A percentile compares a stretch with the other conserved stretches of the same genome.
Evolutionary conservation across 73 alveolate species (phyloP).

Genomic region (Paramecium primaurelia): DNA sequence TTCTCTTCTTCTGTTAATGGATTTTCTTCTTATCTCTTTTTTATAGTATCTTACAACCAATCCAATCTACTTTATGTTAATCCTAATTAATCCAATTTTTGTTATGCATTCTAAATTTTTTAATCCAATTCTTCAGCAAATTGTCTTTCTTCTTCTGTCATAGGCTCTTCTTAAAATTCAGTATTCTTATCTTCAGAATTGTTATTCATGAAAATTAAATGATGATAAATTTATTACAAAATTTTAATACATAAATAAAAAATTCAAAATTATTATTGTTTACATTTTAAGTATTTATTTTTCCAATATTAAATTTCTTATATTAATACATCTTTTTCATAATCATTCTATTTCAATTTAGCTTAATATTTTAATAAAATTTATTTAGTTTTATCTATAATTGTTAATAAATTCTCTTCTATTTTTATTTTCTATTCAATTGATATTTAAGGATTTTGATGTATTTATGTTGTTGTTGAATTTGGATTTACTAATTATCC

Average conservation of each 20-base stretch:
- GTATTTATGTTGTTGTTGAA: neutral
- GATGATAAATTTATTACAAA: neutral
- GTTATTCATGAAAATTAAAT: neutral
- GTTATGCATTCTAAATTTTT: neutral
- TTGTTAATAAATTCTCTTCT: neutral
- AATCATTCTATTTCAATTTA: neutral
- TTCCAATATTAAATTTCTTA: conserved; percentile 11
- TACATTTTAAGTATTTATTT: neutral
- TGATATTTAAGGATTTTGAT: neutral
- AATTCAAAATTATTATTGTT: neutral
- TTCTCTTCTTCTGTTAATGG: neutral
- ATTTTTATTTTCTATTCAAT: neutral
- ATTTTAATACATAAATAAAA: neutral
- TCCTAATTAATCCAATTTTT: neutral
- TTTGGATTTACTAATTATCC: conserved; percentile 18
- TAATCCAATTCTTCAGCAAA: conserved; percentile 2
- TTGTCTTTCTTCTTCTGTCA: conserved; percentile 11
- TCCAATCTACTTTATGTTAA: neutral
- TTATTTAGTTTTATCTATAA: neutral
- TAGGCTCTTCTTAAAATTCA: neutral
- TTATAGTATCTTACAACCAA: neutral
- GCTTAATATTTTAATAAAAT: neutral
- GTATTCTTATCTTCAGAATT: neutral
- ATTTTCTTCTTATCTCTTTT: neutral
- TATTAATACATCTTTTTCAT: neutral